phyloP scores from a whole-genome alignment of 257 asterid genomes.

The Knoxia roxburghii region DNA sequence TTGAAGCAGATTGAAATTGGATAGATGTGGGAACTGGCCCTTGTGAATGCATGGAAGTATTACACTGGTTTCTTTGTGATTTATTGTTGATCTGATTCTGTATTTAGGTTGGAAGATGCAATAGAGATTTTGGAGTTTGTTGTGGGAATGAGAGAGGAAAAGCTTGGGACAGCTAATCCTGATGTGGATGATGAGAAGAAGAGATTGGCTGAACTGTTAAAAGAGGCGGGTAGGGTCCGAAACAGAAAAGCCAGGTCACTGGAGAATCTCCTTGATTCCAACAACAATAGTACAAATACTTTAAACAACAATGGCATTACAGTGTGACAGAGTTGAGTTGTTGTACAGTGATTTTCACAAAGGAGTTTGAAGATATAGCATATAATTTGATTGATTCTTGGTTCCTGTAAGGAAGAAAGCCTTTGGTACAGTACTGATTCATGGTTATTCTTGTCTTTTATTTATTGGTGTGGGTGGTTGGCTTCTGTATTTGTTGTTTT shows the following conservation, averaged over 20 bases:
- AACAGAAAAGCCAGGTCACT: constrained; percentile 71
- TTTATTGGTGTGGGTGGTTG: constrained; percentile 14
- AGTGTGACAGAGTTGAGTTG: constrained; percentile 41
- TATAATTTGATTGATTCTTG: constrained; percentile 33
- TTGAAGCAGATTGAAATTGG: not conserved
- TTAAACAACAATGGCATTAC: constrained; percentile 39
- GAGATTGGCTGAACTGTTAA: constrained; percentile 76
- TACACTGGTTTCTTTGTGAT: not conserved
- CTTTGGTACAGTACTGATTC: constrained; percentile 14
- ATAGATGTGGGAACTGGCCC: not conserved
- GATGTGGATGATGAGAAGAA: constrained; percentile 86
- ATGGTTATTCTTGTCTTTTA: not conserved
- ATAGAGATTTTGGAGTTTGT: constrained; percentile 69
- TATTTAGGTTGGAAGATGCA: constrained; percentile 77
- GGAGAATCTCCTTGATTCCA: constrained; percentile 66
- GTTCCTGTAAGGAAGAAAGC: constrained; percentile 19
- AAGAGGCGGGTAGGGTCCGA: constrained; percentile 75
- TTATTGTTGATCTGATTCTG: constrained; percentile 2
- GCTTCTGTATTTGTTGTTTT: constrained; percentile 15
- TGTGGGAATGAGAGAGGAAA: constrained; percentile 90
- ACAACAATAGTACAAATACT: constrained; percentile 40
- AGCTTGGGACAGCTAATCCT: constrained; percentile 97
- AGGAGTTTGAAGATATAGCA: constrained; percentile 31
- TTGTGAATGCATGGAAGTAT: not conserved
- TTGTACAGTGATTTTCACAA: constrained; percentile 41